These are phyloP conservation scores for Thelonectria blattea DNA, from an alignment of 2,329 filamentous ascomycete species.

Conservation along the genomic window DNA sequence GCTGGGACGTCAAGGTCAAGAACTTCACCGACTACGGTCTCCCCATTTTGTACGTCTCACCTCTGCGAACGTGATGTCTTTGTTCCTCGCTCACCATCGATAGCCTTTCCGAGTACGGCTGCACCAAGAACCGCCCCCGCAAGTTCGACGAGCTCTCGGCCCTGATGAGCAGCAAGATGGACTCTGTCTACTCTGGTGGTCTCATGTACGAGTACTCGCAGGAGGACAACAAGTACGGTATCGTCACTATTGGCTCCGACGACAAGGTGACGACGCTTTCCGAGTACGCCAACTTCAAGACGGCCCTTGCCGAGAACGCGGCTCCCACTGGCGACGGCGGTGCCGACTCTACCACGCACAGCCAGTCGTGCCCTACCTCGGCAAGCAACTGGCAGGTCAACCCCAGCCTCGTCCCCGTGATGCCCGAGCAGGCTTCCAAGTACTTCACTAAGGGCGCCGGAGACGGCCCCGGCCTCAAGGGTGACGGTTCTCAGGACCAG, in stretches of 20 bases:
- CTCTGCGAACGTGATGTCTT: no score
- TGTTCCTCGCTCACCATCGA: constrained; percentile 5
- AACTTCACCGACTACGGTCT: constrained; percentile 87
- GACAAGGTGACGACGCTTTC: constrained; percentile 58
- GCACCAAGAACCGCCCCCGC: constrained; percentile 76
- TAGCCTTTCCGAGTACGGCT: constrained; percentile 90
- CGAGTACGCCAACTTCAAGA: constrained; percentile 66
- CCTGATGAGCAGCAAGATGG: constrained; percentile 86
- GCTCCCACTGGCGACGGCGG: constrained; percentile 59
- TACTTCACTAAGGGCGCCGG: constrained; percentile 62
- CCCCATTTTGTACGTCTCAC: constrained; percentile 71
- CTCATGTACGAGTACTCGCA: constrained; percentile 94
- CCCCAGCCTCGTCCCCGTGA: constrained; percentile 55
- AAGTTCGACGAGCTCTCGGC: constrained; percentile 80
- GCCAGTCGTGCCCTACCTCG: constrained; percentile 56
- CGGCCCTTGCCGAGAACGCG: constrained; percentile 55
- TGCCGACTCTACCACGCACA: constrained; percentile 53
- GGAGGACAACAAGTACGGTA: constrained; percentile 80
- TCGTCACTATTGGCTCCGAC: constrained; percentile 67
- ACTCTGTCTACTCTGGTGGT: constrained; percentile 88
- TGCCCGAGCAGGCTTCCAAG: constrained; percentile 57
- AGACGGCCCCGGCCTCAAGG: constrained; percentile 58
- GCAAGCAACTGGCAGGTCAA: constrained; percentile 59
- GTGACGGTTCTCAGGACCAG: constrained; percentile 60
- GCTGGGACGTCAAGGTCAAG: constrained; percentile 88